Percentiles rank a stretch among this genome's conserved stretches.
Evolutionary conservation across 345 rosid genomes (phyloP).

Genomic region (Erysimum cheiranthoides): DNA sequence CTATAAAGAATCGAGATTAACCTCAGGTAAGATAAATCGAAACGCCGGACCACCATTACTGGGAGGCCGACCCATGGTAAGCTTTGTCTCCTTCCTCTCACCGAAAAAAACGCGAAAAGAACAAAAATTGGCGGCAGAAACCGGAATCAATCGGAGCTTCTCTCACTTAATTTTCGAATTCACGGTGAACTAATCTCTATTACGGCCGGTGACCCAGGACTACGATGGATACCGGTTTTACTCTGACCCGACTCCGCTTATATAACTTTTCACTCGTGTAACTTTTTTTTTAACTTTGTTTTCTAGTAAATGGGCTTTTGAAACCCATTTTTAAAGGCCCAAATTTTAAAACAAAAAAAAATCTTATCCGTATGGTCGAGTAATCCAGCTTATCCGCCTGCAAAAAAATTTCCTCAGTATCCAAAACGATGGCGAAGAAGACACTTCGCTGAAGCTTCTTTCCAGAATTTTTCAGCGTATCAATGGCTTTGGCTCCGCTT

Average conservation of each 20-base stretch:
- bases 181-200: constrained; percentile 28
- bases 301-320: background rate
- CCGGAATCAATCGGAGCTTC: constrained; percentile 23
- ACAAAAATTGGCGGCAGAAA: constrained; percentile 25
- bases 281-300: background rate
- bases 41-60: constrained; percentile 97
- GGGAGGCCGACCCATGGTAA: constrained; percentile 90
- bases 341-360: background rate
- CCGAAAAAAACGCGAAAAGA: background rate
- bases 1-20: constrained; percentile 4
- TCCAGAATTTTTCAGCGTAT: background rate
- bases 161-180: constrained; percentile 24
- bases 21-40: constrained; percentile 84
- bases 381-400: constrained; percentile 33
- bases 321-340: constrained; percentile 26
- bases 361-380: constrained; percentile 52
- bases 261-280: background rate
- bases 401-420: constrained; percentile 25
- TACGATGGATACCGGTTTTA: constrained; percentile 24
- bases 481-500: constrained; percentile 61
- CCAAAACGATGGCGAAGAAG: constrained; percentile 44
- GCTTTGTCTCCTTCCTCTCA: constrained; percentile 23
- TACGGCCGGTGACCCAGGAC: constrained; percentile 24
- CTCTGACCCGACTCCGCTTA: constrained; percentile 26
- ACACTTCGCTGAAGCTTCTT: constrained; percentile 30